phyloP scores from a whole-genome alignment of 257 asterid genomes.

The Solanum peruvianum region DNA sequence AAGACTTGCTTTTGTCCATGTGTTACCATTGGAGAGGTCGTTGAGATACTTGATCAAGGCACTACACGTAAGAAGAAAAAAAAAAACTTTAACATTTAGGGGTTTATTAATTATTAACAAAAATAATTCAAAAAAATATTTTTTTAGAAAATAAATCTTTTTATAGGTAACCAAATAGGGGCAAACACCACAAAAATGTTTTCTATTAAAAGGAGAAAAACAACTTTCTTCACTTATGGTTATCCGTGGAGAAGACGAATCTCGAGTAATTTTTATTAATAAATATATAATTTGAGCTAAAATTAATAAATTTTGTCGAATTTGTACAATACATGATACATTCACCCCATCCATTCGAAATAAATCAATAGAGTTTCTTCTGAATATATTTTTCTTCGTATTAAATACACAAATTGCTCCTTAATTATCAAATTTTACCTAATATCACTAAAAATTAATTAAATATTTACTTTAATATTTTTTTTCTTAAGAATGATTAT shows the following conservation, averaged over 20 bases:
- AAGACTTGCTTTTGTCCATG: constrained; percentile 27
- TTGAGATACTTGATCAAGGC: constrained; percentile 29
- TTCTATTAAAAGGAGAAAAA: not conserved
- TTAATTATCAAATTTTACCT: not conserved
- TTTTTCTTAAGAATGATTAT: not conserved
- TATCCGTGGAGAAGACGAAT: not conserved
- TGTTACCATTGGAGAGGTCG: constrained; percentile 13
- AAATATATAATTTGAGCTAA: not conserved
- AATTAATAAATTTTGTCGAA: not conserved
- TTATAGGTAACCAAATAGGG: not conserved
- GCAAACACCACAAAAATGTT: not conserved
- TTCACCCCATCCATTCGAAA: not conserved
- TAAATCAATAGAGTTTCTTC: not conserved
- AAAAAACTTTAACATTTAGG: not conserved
- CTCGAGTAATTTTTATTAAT: not conserved
- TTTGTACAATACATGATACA: not conserved
- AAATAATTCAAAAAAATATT: not conserved
- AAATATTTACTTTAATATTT: not conserved
- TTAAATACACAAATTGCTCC: not conserved
- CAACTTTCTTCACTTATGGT: not conserved
- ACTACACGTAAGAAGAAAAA: constrained; percentile 16
- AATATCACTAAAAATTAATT: not conserved
- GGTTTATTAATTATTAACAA: not conserved
- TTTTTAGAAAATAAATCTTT: not conserved
- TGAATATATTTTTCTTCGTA: not conserved